A percentile compares a stretch with the other conserved stretches of the same genome.
Conservation (phyloP, 1,284 basidiomycete species). For the Malassezia pachydermatis region DNA sequence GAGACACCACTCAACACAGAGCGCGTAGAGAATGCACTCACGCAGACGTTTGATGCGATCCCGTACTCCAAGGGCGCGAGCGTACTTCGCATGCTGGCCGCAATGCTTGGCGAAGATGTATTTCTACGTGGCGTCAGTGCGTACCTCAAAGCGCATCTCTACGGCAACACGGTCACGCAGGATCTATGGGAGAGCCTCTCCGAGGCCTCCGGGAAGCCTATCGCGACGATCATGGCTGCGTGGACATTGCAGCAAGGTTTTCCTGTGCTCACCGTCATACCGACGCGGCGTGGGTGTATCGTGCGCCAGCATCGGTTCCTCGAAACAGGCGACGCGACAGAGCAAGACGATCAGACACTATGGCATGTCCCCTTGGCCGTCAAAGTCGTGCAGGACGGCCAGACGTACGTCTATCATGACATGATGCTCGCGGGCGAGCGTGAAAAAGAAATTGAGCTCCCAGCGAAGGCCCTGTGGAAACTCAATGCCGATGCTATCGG, state of each 20-base stretch:
- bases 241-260: slow-evolving; percentile 72
- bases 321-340: slow-evolving; percentile 59
- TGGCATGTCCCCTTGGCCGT: slow-evolving; percentile 72
- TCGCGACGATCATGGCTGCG: slow-evolving; percentile 72
- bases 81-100: slow-evolving; percentile 81
- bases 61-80: slow-evolving; percentile 48
- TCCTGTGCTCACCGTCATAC: slow-evolving; percentile 60
- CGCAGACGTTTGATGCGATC: slow-evolving; percentile 32
- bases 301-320: slow-evolving; percentile 82
- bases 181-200: slow-evolving; percentile 85
- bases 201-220: slow-evolving; percentile 64
- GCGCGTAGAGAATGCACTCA: slow-evolving; percentile 27
- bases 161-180: slow-evolving; percentile 69
- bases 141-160: slow-evolving; percentile 74
- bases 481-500: slow-evolving; percentile 80
- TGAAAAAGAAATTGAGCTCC: slow-evolving; percentile 59
- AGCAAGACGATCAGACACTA: slow-evolving; percentile 77
- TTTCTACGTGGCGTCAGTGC: slow-evolving; percentile 55
- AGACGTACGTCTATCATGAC: slow-evolving; percentile 52
- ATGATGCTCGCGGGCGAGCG: slow-evolving; percentile 57
- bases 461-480: slow-evolving; percentile 60
- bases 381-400: slow-evolving; percentile 52
- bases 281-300: too few species aligned
- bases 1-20: slow-evolving; percentile 58
- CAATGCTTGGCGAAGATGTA: slow-evolving; percentile 65